Evolutionary conservation across 768 basidiomycete species (phyloP).

Genomic region (Leccinum broughii): DNA sequence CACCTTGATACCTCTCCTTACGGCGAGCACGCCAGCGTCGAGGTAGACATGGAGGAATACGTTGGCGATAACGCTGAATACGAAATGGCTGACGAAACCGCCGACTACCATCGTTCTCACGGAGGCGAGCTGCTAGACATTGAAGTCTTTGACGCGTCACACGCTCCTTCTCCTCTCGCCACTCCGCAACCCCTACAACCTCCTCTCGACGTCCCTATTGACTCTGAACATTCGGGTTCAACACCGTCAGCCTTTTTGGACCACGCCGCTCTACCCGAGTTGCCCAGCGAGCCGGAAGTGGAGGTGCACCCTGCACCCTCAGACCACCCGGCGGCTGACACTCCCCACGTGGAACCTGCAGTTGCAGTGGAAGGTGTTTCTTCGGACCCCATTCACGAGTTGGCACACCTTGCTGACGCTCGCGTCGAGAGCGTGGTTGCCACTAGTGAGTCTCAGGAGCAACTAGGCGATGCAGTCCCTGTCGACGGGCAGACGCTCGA

Average conservation of each 20-base stretch:
- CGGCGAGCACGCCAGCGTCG: conserved; percentile 45
- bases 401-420: conserved; percentile 9
- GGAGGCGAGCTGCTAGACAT: conserved; percentile 37
- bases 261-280: conserved; percentile 5
- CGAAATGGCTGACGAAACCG: conserved; percentile 38
- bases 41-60: conserved; percentile 67
- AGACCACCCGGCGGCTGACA: conserved; percentile 21
- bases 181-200: conserved; percentile 16
- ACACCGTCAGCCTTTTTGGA: conserved; percentile 7
- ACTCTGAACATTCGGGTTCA: conserved; percentile 13
- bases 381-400: conserved; percentile 8
- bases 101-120: conserved; percentile 22
- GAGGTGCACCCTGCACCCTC: conserved; percentile 13
- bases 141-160: conserved; percentile 43
- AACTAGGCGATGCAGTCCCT: conserved; percentile 9
- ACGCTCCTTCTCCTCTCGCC: conserved; percentile 30
- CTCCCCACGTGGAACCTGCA: conserved; percentile 17
- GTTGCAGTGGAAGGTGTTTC: conserved; percentile 11
- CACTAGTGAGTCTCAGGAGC: conserved; percentile 25
- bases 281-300: conserved; percentile 8
- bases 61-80: conserved; percentile 52
- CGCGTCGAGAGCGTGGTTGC: conserved; percentile 6
- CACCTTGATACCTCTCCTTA: conserved; percentile 29
- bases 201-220: conserved; percentile 17
- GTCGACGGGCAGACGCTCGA: conserved; percentile 9